These are phyloP conservation scores for Phytophthora ohioensis DNA, from an alignment of 352 stramenopile genomes.

Conservation along the genomic window DNA sequence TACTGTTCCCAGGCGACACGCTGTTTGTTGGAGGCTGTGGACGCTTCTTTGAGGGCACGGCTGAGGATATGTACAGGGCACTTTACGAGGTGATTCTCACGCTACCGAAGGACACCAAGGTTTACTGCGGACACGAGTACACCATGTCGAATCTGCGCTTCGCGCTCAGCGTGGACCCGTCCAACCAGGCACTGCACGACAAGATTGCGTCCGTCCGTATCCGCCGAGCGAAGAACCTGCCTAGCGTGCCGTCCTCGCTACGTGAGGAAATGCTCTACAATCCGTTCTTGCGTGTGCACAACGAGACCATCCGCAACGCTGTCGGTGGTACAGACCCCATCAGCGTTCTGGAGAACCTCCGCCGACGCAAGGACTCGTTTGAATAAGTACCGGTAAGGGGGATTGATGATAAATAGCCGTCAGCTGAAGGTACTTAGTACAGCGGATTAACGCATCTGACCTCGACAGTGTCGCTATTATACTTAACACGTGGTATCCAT, in stretches of 20 bases:
- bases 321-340: constrained; percentile 80
- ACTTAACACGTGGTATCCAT: no score
- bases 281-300: constrained; percentile 86
- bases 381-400: constrained; percentile 37
- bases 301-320: constrained; percentile 83
- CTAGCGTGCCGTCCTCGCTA: constrained; percentile 92
- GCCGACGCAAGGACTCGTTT: constrained; percentile 81
- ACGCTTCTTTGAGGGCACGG: constrained; percentile 90
- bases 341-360: constrained; percentile 84
- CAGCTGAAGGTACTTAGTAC: constrained; percentile 2
- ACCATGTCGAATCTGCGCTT: constrained; percentile 95
- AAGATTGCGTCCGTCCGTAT: constrained; percentile 89
- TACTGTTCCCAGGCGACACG: constrained; percentile 90
- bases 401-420: not conserved
- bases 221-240: constrained; percentile 82
- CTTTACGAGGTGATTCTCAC: constrained; percentile 90
- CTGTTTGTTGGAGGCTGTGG: constrained; percentile 89
- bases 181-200: constrained; percentile 86
- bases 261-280: constrained; percentile 91
- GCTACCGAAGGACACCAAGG: constrained; percentile 85
- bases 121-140: constrained; percentile 94
- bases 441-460: not conserved
- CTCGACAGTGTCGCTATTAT: not conserved
- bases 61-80: constrained; percentile 90
- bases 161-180: constrained; percentile 93